A percentile compares a stretch with the other conserved stretches of the same genome.
phyloP scores from a whole-genome alignment of 2,329 filamentous ascomycete species.

The Neopestalotiopsis sp. region DNA sequence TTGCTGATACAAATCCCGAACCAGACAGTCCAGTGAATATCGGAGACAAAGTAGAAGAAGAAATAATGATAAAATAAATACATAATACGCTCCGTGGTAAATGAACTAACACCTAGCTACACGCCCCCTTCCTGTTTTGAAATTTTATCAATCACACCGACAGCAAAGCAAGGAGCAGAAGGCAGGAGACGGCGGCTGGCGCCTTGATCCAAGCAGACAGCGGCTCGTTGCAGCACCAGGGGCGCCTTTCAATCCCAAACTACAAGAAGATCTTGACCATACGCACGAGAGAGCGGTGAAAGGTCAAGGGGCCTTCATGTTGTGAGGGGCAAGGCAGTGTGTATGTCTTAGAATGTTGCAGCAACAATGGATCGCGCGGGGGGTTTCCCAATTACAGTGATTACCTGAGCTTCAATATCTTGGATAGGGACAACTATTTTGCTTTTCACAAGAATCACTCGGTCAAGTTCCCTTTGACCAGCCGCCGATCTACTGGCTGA shows the following conservation, averaged over 20 bases:
- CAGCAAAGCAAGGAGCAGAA: background rate
- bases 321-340: background rate
- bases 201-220: conserved; percentile 6
- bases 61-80: background rate
- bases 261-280: background rate
- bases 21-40: background rate
- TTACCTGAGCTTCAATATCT: background rate
- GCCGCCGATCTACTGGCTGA: background rate
- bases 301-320: background rate
- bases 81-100: background rate
- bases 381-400: background rate
- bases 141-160: conserved; percentile 3
- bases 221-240: background rate
- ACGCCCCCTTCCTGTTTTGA: background rate
- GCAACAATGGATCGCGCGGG: background rate
- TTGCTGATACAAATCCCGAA: background rate
- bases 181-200: conserved; percentile 1
- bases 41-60: background rate
- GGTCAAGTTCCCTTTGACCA: background rate
- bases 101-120: background rate
- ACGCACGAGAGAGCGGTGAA: background rate
- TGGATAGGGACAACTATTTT: background rate
- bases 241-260: background rate
- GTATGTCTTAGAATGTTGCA: background rate
- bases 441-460: background rate